These are phyloP conservation scores for Zelopaecilomyces penicillatus DNA, from an alignment of 2,329 filamentous ascomycete species.

Conservation along the genomic window DNA sequence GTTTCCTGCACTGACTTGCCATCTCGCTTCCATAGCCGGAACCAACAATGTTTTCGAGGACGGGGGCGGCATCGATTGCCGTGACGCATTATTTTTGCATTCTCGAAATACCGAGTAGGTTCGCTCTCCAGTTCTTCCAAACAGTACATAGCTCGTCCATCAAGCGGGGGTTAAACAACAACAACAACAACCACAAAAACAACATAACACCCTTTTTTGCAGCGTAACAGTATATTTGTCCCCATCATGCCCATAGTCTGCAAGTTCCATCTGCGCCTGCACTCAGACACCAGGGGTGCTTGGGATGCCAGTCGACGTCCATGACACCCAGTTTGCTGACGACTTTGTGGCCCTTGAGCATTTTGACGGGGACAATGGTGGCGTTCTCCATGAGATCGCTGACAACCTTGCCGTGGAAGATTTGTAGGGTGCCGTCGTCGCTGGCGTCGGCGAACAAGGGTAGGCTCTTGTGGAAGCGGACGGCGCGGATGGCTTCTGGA, in stretches of 20 bases:
- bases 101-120: too few relatives aligned
- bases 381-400: constrained; percentile 94
- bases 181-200: too few relatives aligned
- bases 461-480: constrained; percentile 73
- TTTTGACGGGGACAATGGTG: constrained; percentile 92
- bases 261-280: constrained; percentile 91
- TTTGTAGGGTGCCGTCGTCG: constrained; percentile 88
- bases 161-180: too few relatives aligned
- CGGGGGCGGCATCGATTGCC: too few relatives aligned
- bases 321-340: constrained; percentile 80
- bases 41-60: too few relatives aligned
- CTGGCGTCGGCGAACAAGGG: constrained; percentile 91
- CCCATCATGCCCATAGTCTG: constrained; percentile 67
- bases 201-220: too few relatives aligned
- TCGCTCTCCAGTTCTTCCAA: too few relatives aligned
- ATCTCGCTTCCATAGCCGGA: too few relatives aligned
- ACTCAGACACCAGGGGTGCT: constrained; percentile 88
- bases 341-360: constrained; percentile 82
- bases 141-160: too few relatives aligned
- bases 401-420: constrained; percentile 95
- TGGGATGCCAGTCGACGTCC: constrained; percentile 93
- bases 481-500: constrained; percentile 78
- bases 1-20: too few relatives aligned
- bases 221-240: neutral
- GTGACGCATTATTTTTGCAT: neutral